These are phyloP conservation scores for Ceratocystis huliohia DNA, from an alignment of 2,329 filamentous ascomycete genomes.

Conservation along the genomic window DNA sequence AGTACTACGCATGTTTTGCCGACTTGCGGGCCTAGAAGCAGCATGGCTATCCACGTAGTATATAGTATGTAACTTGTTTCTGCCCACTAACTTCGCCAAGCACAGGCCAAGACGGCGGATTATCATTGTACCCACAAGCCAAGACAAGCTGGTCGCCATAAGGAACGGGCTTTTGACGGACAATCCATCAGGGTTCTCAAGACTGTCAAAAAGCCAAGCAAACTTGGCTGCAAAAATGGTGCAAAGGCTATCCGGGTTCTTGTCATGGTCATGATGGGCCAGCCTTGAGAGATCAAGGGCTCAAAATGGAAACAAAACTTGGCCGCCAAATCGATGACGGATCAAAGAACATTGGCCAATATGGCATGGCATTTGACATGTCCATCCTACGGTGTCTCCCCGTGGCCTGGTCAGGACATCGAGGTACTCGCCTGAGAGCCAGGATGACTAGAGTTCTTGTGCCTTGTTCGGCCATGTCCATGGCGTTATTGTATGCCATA, in stretches of 20 bases:
- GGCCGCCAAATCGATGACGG: slow-evolving; percentile 3
- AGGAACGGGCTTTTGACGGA: slow-evolving; percentile 5
- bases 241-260: slow-evolving; percentile 10
- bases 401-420: neutral
- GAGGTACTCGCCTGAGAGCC: neutral
- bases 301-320: neutral
- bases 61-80: neutral
- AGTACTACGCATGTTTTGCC: neutral
- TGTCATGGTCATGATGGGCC: neutral
- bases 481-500: neutral
- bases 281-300: neutral
- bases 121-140: slow-evolving; percentile 8
- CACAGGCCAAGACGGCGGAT: slow-evolving; percentile 7
- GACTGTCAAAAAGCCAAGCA: slow-evolving; percentile 7
- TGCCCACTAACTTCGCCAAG: neutral
- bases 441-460: neutral
- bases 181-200: slow-evolving; percentile 9
- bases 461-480: neutral
- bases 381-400: neutral
- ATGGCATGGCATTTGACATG: neutral
- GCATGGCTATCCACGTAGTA: neutral
- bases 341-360: neutral
- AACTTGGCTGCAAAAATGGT: neutral
- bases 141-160: neutral
- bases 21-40: neutral